Evolutionary conservation across 225 moss, liverwort and hornwort species (phyloP).

Genomic region (Antitrichia curtipendula): DNA sequence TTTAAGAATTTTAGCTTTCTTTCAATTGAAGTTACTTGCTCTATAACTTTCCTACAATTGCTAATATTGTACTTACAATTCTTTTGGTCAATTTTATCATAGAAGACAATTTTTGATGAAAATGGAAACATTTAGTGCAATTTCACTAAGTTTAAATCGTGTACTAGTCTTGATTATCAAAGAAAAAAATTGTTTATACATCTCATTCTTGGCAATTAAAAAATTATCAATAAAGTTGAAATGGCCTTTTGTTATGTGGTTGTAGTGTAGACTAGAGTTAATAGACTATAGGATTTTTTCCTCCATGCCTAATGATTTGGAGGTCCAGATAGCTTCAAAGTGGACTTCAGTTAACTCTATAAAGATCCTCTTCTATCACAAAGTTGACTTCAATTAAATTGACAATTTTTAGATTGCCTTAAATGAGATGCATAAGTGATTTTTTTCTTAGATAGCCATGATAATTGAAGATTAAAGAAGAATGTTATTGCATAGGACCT

Average conservation of each 20-base stretch:
- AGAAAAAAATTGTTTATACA: background rate
- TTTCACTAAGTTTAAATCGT: background rate
- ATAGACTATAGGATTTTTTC: background rate
- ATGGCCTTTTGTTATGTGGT: background rate
- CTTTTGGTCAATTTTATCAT: too few relatives aligned
- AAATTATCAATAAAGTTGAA: background rate
- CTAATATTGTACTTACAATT: background rate
- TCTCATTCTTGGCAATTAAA: background rate
- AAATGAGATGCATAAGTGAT: too few relatives aligned
- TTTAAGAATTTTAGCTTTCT: background rate
- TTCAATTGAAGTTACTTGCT: background rate
- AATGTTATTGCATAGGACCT: too few relatives aligned
- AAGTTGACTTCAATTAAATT: background rate
- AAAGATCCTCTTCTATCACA: accelerated
- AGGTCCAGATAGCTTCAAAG: accelerated
- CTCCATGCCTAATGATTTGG: background rate
- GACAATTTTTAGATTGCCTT: too few relatives aligned
- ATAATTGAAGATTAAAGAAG: too few relatives aligned
- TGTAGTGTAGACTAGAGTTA: background rate
- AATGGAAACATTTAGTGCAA: background rate
- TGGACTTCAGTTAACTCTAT: too few relatives aligned
- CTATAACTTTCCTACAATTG: background rate
- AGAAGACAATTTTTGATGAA: too few relatives aligned
- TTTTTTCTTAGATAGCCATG: background rate
- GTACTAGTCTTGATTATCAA: background rate